Evolutionary conservation across 257 asterid genomes (phyloP).

Genomic region (Agastache rugosa): DNA sequence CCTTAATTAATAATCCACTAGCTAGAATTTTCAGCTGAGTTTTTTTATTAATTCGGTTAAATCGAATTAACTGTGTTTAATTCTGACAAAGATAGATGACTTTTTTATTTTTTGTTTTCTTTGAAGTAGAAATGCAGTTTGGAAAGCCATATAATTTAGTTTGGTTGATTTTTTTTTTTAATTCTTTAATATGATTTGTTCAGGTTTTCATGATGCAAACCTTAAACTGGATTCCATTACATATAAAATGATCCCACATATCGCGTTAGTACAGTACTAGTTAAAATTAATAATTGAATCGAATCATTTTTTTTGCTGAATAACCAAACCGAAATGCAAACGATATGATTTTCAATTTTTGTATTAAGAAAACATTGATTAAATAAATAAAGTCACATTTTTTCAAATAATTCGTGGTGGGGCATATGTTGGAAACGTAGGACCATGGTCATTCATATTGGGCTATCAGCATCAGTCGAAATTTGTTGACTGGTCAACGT

Average conservation of each 20-base stretch:
- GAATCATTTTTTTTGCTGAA: too few relatives aligned
- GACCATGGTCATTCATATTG: slow-evolving; percentile 40
- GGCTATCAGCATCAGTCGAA: slow-evolving; percentile 44
- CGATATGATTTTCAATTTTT: background rate
- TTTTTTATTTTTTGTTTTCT: too few relatives aligned
- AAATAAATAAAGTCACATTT: background rate
- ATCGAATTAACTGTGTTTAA: background rate
- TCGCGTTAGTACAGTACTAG: too few relatives aligned
- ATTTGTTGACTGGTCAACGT: slow-evolving; percentile 67
- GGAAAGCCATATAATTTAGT: too few relatives aligned
- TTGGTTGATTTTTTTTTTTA: background rate
- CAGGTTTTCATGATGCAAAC: background rate
- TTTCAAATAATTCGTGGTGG: slow-evolving; percentile 26
- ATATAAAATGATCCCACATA: too few relatives aligned
- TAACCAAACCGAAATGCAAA: background rate
- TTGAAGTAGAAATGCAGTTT: too few relatives aligned
- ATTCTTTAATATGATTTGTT: background rate
- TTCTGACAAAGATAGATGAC: too few relatives aligned
- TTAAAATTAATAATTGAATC: too few relatives aligned
- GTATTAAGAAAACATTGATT: background rate
- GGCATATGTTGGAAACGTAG: slow-evolving; percentile 35
- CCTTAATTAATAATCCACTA: background rate
- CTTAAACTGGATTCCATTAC: too few relatives aligned
- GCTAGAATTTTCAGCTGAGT: background rate
- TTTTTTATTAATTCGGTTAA: background rate